These are phyloP conservation scores for Fomitopsis betulina DNA, from an alignment of 1,284 basidiomycete species.

Conservation along the genomic window DNA sequence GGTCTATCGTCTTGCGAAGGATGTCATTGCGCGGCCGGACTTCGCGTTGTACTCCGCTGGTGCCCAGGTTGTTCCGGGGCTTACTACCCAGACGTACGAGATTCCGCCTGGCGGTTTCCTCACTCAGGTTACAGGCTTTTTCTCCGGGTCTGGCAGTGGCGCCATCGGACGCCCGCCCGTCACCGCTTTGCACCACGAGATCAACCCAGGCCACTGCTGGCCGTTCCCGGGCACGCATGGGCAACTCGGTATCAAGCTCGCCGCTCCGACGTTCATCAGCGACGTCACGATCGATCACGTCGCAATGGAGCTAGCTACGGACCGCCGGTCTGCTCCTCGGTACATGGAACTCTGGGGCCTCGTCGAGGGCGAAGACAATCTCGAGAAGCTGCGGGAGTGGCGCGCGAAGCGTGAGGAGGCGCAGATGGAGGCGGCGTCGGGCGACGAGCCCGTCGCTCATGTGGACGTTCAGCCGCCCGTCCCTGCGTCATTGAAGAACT, in stretches of 20 bases:
- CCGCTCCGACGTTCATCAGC: conserved; percentile 61
- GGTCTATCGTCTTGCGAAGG: conserved; percentile 66
- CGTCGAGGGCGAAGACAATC: conserved; percentile 25
- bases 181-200: conserved; percentile 81
- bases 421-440: conserved; percentile 33
- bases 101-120: conserved; percentile 45
- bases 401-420: conserved; percentile 34
- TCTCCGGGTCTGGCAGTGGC: conserved; percentile 56
- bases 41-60: conserved; percentile 85
- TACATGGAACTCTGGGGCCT: conserved; percentile 79
- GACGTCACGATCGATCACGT: conserved; percentile 82
- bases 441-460: conserved; percentile 25
- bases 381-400: conserved; percentile 34
- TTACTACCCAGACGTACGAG: conserved; percentile 78
- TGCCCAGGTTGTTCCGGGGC: conserved; percentile 73
- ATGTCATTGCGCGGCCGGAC: conserved; percentile 78
- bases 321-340: conserved; percentile 76
- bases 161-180: conserved; percentile 78
- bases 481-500: conserved; percentile 49
- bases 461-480: conserved; percentile 35
- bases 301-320: conserved; percentile 41
- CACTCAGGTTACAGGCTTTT: conserved; percentile 42
- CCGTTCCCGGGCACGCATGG: conserved; percentile 79
- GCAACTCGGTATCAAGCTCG: conserved; percentile 78
- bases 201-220: conserved; percentile 87